Base-by-base conservation (phyloP, 2,329 filamentous ascomycete genomes). In the Colletotrichum agaves region DNA sequence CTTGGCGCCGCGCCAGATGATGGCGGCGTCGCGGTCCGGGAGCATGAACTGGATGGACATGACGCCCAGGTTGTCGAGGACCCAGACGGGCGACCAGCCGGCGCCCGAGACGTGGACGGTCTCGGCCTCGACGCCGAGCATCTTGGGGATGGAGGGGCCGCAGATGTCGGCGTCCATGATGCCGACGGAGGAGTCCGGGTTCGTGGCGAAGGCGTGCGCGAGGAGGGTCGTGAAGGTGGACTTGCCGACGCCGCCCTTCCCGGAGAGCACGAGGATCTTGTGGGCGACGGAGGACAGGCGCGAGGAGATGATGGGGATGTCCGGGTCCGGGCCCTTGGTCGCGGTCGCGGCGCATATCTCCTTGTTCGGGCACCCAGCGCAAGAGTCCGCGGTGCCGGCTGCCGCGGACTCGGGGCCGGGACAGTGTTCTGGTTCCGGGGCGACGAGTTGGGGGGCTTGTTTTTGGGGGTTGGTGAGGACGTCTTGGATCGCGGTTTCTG, bases 1-100 rank as follows among this genome's bases (percentile, higher is more conserved):
- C 87, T 99, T 99, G 3, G 96, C 92, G 0, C 96, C 96, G 57
- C 96, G 88, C 96, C 96, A 99, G 72, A 99, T 99, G 44, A 99
- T 91, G 3, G 96, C 96, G 76, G 97, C 94, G 78, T 99, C 95
- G 52, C 93, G 87, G 74, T 93, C 93, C 0, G 96, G 96, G 50
- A 99, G 84, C 93, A 99, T 97, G 78, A 99, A 99, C 79, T 99
- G 96, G 71, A 99, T 93, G 75, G 92, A 96, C 95, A 99, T 98
- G 57, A 97, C 93, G 2, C 91, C 93, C 3, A 99, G 84, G 74
- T 98, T 99, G 74, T 98, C 96, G 73, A 90, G 88, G 15, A 97
- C 94, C 93, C 94, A 98, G 13, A 98, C 95, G 0, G 96, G 96
- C 75, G 91, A 93, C 96, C 94, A 98, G 2, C 96, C 96, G 1